Evolutionary conservation across 495 filamentous ascomycete species (phyloP), one percentile per base, ranked within the genome.

Genomic region (Penicillium paradoxum): DNA sequence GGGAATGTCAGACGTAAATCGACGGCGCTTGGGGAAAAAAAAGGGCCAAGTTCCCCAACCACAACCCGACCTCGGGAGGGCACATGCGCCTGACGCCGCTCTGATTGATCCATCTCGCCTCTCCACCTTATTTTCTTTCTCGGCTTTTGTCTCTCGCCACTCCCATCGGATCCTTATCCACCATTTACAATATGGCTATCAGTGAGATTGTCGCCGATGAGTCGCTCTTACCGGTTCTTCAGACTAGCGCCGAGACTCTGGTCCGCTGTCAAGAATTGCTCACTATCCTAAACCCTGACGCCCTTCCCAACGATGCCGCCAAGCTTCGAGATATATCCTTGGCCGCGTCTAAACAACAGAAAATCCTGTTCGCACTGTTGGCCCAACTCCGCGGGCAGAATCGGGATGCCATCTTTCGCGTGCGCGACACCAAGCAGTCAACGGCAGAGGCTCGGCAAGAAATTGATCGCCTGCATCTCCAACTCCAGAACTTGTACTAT

Each of bases 401-500:
- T 65, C 86, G 93, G 8, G 76, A 86, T 54, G 89, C 90, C 10
- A 81, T 89, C 57, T 79, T 96, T 49, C 78, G 81, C 15, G 87
- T 92, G 32, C 84, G 93, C 51, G 82, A 91, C 49, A 96, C 91
- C 30, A 98, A 97, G 65, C 80, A 84, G 45, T 74, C 80, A 59
- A 97, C 95, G 8, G 86, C 87, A 25, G 90, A 96, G 65, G 87
- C 85, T 27, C 83, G 92, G 21, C 86, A 90, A 65, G 91, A 96
- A 69, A 89, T 97, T 47, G 93, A 98, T 64, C 81, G 83, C 46
- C 76, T 97, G 52, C 91, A 97, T 72, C 80, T 98, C 17, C 86
- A 95, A 64, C 76, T 97, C 24, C 91, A 97, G 67, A 98, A 98
- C 66, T 76, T 98, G 21, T 92, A 95, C 69, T 98, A 98, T 67